Evolutionary conservation across 2,329 filamentous ascomycete genomes (phyloP), one percentile per base, ranked within the genome.

Genomic region (Rhinocladiella similis): DNA sequence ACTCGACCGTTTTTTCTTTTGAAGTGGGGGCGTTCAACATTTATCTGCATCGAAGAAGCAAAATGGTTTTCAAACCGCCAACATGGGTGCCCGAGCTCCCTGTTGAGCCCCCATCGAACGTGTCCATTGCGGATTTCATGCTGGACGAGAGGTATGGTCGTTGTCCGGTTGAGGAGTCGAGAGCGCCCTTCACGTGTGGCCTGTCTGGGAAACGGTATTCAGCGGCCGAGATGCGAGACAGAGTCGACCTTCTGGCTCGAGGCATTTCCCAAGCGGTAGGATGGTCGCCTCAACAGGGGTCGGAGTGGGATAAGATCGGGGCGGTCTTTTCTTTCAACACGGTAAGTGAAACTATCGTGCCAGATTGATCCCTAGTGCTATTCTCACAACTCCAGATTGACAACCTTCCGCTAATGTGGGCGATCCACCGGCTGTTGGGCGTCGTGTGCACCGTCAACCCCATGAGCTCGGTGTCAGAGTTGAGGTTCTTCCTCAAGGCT

Each of bases 221-320:
- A 6, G 77, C 80, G 5, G 63, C 77, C 25, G 82, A 93, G 63
- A 80, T 90, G 39, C 81, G 80, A 47, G 77, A 85, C 56, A 81
- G 89, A 14, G 81, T 88, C 9, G 85, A 90, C 25, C 78, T 76
- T 53, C 78, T 94, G 18, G 82, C 90, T 14, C 81, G 86, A 57
- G 86, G 82, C 18, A 74, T 94, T 22, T 80, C 82, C 41, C 85
- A 88, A 68, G 83, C 89, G 61, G 80, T 93, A 56, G 85, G 83
- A 41, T 91, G 89, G 80, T 70, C 80, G 46, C 83, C 87, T 4
- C 86, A 89, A 63, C 71, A 84, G 54, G 89, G 87, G 12, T 83
- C 83, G 0, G 88, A 91, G 68, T 93, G 87, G 87, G 89, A 93
- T 66, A 91, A 91, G 70, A 87, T 91, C 20, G 76, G 90, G 47